phyloP scores from a whole-genome alignment of 208 protist species.

The Novymonas esmeraldas region DNA sequence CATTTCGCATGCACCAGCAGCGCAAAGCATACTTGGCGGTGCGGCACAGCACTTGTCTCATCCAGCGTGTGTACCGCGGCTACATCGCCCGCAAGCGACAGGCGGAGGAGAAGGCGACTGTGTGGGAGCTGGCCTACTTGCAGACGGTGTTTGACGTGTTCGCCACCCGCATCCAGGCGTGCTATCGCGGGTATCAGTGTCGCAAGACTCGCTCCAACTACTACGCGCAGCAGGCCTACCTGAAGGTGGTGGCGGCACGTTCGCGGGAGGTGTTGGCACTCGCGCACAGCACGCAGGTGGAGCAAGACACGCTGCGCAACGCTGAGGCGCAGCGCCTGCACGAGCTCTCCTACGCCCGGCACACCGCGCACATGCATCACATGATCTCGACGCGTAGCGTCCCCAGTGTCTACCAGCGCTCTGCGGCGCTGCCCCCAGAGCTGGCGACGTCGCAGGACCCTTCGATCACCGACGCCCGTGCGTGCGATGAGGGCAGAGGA shows the following conservation, averaged over 20 bases:
- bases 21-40: constrained; percentile 30
- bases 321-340: constrained; percentile 10
- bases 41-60: constrained; percentile 21
- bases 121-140: constrained; percentile 17
- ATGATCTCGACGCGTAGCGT: constrained; percentile 55
- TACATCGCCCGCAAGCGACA: constrained; percentile 37
- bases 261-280: constrained; percentile 34
- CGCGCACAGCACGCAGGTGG: constrained; percentile 28
- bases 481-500: neutral
- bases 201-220: constrained; percentile 57
- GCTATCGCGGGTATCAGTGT: constrained; percentile 58
- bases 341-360: constrained; percentile 32
- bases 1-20: constrained; percentile 58
- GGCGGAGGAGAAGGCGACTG: constrained; percentile 6
- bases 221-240: constrained; percentile 66
- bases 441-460: neutral
- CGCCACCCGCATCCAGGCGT: constrained; percentile 70
- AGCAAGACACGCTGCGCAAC: constrained; percentile 21
- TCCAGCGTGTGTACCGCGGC: constrained; percentile 71
- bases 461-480: neutral
- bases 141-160: constrained; percentile 67
- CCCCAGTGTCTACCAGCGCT: constrained; percentile 49
- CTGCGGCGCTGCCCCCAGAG: constrained; percentile 1
- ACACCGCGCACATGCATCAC: constrained; percentile 52
- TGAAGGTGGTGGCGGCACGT: constrained; percentile 41